Percentiles rank a stretch among this genome's conserved stretches.
Evolutionary conservation across 2,329 filamentous ascomycete species (phyloP).

Genomic region (Metarhizium anisopliae): DNA sequence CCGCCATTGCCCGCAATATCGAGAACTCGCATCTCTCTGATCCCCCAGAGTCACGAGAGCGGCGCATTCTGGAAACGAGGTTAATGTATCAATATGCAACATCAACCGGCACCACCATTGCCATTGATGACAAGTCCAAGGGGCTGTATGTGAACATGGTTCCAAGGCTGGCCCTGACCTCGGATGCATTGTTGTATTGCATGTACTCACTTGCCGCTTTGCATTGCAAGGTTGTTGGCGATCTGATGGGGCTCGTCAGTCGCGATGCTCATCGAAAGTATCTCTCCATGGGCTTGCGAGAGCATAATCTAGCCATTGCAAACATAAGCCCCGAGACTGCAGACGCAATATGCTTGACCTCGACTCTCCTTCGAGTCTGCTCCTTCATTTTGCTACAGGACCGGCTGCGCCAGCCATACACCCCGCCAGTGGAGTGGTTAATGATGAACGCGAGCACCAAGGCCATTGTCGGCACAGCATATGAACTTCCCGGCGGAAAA

Average conservation of each 20-base stretch:
- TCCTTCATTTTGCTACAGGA: constrained; percentile 11
- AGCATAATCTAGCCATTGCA: constrained; percentile 9
- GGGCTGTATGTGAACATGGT: constrained; percentile 6
- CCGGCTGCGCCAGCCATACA: constrained; percentile 7
- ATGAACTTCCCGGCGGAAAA: constrained; percentile 3
- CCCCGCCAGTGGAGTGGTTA: constrained; percentile 11
- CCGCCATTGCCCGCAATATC: background rate
- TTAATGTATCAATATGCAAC: constrained; percentile 13
- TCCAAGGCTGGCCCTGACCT: constrained; percentile 8
- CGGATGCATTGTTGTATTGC: constrained; percentile 11
- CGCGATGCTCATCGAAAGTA: constrained; percentile 10
- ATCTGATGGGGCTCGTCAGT: constrained; percentile 4
- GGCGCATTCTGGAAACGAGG: constrained; percentile 9
- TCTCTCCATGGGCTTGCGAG: constrained; percentile 10
- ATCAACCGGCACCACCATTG: constrained; percentile 6
- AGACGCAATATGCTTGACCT: constrained; percentile 10
- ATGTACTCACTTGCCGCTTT: constrained; percentile 11
- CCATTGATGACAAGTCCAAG: constrained; percentile 10
- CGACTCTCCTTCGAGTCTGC: constrained; percentile 9
- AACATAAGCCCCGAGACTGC: constrained; percentile 5
- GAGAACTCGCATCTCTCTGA: constrained; percentile 4
- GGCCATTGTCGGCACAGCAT: constrained; percentile 6
- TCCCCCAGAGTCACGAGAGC: constrained; percentile 9
- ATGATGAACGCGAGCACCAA: constrained; percentile 10
- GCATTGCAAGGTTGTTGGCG: constrained; percentile 5